Evolutionary conservation across 2,329 filamentous ascomycete species (phyloP).

Genomic region (Diaporthe velutina): DNA sequence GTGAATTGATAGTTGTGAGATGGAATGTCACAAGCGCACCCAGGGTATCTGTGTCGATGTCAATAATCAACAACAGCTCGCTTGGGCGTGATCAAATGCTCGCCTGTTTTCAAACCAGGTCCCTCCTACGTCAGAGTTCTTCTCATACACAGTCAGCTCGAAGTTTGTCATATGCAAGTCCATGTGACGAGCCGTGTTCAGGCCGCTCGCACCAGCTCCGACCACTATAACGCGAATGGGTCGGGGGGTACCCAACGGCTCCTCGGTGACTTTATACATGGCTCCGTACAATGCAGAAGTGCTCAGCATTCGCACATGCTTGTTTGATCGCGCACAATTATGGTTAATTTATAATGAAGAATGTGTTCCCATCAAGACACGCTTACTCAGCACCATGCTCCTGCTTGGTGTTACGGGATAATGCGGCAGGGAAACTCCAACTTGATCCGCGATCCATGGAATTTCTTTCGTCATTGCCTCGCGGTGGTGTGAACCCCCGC

Average conservation of each 20-base stretch:
- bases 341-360: neutral
- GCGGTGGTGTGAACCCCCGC: neutral
- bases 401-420: neutral
- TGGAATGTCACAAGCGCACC: slow-evolving; percentile 15
- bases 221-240: slow-evolving; percentile 22
- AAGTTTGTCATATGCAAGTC: slow-evolving; percentile 11
- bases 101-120: slow-evolving; percentile 45
- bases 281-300: neutral
- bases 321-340: neutral
- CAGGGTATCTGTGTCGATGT: slow-evolving; percentile 8
- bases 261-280: slow-evolving; percentile 23
- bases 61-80: neutral
- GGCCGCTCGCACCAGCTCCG: slow-evolving; percentile 22
- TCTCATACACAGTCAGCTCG: slow-evolving; percentile 45
- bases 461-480: neutral
- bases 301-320: neutral
- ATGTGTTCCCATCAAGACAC: neutral
- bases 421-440: neutral
- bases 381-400: neutral
- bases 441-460: neutral
- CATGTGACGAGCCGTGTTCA: slow-evolving; percentile 16
- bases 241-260: slow-evolving; percentile 24
- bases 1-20: slow-evolving; percentile 54
- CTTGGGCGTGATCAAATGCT: neutral
- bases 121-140: slow-evolving; percentile 45